Base-by-base conservation (phyloP, 1,284 basidiomycete species). In the Leccinum griseonigrum region DNA sequence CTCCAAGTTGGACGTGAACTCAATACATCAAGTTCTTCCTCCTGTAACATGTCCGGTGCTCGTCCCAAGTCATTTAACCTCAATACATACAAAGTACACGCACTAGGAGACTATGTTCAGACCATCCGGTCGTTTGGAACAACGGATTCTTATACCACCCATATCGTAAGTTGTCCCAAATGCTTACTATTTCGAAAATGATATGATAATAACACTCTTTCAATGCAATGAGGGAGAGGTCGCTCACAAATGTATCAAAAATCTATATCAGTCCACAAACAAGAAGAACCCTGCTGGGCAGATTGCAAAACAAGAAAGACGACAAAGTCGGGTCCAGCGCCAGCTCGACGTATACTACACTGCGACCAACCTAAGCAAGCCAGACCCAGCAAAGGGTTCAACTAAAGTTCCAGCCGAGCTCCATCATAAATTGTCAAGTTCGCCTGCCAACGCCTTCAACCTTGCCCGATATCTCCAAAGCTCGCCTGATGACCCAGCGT, bases 401-500 rank as follows among this genome's bases (percentile, higher is more conserved):
- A 18, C 7, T 18, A 14, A 16, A 14, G 54, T 54, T 3, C 55
- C 38, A 40, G 29, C 28, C 7, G 28, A 60, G 3, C 18, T 57
- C 2, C 66, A 66, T 31, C 62, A 67, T 28, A 10, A 5, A 16
- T 4, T 67, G 10, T 53, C 48, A 0, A 7, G 28, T 13, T 52
- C 54, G 2, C 13, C 32, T 0, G 11, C 36, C 16, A 67, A 67
- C 1, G 1, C 28, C 0, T 46, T 67, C 36, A 67, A 67, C n/a
- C n/a, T 67, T 1, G 53, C 57, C 0, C 26, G 38, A 5, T 63
- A 54, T 10, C 56, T 67, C 9, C 31, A 8, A 29, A 59, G 59
- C 13, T 53, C 55, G 4, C 55, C 53, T 0, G 43, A 50, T 1
- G 59, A 72, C 36, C 70, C 61, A 0, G 62, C 64, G 2, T 9